These are phyloP conservation scores for Penicillium argentinense DNA, from an alignment of 495 filamentous ascomycete genomes.

Conservation along the genomic window DNA sequence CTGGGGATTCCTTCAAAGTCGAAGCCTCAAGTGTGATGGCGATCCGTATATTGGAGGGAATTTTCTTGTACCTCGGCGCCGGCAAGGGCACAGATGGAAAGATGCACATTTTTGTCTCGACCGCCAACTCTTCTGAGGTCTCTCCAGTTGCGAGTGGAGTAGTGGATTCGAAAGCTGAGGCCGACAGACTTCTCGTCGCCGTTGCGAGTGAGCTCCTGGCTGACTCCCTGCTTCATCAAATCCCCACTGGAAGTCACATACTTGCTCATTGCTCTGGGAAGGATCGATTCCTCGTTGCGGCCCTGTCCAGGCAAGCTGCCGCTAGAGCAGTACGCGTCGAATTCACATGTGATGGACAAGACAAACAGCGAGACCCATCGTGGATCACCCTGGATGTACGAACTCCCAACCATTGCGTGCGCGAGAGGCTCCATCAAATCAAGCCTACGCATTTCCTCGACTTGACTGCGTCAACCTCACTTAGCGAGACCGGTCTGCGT, in stretches of 20 bases:
- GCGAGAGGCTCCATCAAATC: background rate
- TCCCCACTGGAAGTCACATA: background rate
- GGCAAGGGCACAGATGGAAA: background rate
- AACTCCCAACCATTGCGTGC: background rate
- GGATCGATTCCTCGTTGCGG: background rate
- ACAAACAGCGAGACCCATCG: background rate
- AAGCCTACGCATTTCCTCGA: background rate
- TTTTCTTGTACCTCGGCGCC: background rate
- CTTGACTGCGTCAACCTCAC: background rate
- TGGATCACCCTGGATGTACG: background rate
- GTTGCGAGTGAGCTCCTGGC: constrained; percentile 4
- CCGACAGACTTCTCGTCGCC: background rate
- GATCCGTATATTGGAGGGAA: background rate
- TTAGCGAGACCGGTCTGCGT: background rate
- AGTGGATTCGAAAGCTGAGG: background rate
- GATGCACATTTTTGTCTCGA: background rate
- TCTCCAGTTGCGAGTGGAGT: background rate
- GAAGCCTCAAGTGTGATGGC: background rate
- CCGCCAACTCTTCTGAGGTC: background rate
- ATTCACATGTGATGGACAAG: background rate
- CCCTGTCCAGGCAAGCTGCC: background rate
- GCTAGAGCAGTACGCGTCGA: background rate
- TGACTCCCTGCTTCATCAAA: background rate
- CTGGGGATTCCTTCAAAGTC: background rate
- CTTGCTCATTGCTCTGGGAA: background rate